Evolutionary conservation across 2,329 filamentous ascomycete species (phyloP).

Genomic region (Fusarium globosum): DNA sequence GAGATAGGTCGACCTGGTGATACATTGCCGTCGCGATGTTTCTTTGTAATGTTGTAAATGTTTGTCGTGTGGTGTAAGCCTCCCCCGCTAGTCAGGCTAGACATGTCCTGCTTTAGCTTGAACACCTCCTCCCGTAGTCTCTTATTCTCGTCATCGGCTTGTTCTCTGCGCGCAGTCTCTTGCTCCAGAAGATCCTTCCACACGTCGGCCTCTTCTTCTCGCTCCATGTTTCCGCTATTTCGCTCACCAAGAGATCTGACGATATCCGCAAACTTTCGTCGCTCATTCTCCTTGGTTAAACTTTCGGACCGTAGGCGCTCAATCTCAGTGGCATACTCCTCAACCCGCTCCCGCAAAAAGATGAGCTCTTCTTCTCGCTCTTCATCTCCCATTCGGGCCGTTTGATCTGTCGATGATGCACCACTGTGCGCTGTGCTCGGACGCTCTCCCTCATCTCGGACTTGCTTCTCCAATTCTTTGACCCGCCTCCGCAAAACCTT

Average conservation of each 20-base stretch:
- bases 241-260: conserved; percentile 67
- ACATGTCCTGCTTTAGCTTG: conserved; percentile 72
- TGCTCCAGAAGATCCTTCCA: conserved; percentile 96
- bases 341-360: conserved; percentile 85
- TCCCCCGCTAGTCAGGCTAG: conserved; percentile 53
- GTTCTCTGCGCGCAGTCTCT: conserved; percentile 88
- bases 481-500: conserved; percentile 83
- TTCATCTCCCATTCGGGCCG: conserved; percentile 66
- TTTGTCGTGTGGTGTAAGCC: conserved; percentile 70
- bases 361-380: conserved; percentile 87
- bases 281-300: conserved; percentile 83
- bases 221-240: conserved; percentile 61
- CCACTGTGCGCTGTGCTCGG: conserved; percentile 69
- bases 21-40: conserved; percentile 58
- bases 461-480: conserved; percentile 85
- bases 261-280: conserved; percentile 85
- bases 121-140: conserved; percentile 86
- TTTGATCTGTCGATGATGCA: conserved; percentile 68
- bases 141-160: conserved; percentile 89
- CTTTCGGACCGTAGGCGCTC: conserved; percentile 84
- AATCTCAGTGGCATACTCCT: conserved; percentile 85
- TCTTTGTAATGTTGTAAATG: conserved; percentile 73
- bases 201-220: conserved; percentile 79
- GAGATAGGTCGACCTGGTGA: conserved; percentile 64
- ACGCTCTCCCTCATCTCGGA: conserved; percentile 73